Evolutionary conservation across 1,284 basidiomycete species (phyloP).

Genomic region (Melampsora larici-populina): DNA sequence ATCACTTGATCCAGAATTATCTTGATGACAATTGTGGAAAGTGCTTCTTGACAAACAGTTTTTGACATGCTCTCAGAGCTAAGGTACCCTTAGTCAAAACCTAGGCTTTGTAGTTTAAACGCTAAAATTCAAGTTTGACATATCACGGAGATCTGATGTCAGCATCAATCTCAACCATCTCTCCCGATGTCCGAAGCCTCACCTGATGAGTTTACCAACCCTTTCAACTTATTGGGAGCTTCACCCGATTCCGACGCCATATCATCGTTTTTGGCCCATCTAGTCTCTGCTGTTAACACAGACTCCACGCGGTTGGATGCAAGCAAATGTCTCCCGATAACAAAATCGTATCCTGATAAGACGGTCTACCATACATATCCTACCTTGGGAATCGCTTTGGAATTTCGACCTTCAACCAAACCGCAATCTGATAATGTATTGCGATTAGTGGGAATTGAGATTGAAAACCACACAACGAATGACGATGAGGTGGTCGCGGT

Average conservation of each 20-base stretch:
- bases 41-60: too few species aligned
- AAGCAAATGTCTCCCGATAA: not conserved
- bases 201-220: not conserved
- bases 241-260: not conserved
- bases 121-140: too few species aligned
- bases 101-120: too few species aligned
- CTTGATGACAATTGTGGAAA: too few species aligned
- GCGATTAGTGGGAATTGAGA: not conserved
- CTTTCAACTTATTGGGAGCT: not conserved
- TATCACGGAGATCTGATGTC: too few species aligned
- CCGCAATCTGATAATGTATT: not conserved
- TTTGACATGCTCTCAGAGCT: too few species aligned
- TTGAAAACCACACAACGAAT: not conserved
- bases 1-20: too few species aligned
- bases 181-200: not conserved
- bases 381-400: not conserved
- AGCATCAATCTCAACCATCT: too few species aligned
- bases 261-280: not conserved
- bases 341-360: not conserved
- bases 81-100: too few species aligned
- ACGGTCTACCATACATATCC: not conserved
- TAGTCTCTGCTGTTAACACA: not conserved
- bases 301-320: not conserved
- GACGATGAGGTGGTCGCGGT: not conserved
- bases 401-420: not conserved